phyloP scores from a whole-genome alignment of 768 basidiomycete species.

The Lactarius indigo region DNA sequence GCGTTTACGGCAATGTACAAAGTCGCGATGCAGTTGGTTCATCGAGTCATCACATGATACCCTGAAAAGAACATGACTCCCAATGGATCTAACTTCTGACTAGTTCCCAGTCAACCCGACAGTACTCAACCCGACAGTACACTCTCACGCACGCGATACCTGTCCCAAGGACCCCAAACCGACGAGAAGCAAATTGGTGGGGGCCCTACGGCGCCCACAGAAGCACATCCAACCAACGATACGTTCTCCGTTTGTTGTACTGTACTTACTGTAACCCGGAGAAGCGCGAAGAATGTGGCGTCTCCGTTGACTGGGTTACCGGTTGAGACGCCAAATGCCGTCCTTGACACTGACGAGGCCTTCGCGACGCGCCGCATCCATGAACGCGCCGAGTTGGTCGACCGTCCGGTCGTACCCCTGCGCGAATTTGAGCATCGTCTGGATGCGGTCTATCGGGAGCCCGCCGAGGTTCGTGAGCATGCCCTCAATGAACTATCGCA shows the following conservation, averaged over 20 bases:
- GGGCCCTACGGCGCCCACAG: slow-evolving; percentile 1
- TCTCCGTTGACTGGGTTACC: slow-evolving; percentile 16
- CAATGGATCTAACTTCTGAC: not conserved
- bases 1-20: not conserved
- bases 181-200: not conserved
- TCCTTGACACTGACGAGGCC: slow-evolving; percentile 68
- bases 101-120: not conserved
- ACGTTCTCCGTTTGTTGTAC: not conserved
- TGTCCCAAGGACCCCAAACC: not conserved
- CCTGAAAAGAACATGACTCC: not conserved
- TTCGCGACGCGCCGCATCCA: slow-evolving; percentile 78
- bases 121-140: not conserved
- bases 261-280: no score
- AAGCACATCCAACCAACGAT: not conserved
- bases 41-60: not conserved
- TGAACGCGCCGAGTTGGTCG: slow-evolving; percentile 74
- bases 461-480: slow-evolving; percentile 86
- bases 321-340: slow-evolving; percentile 61
- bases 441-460: slow-evolving; percentile 77
- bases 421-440: slow-evolving; percentile 81
- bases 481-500: slow-evolving; percentile 71
- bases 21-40: not conserved
- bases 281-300: not conserved
- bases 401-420: slow-evolving; percentile 76
- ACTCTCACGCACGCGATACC: no score